A percentile compares a stretch with the other conserved stretches of the same genome.
Conservation (phyloP, 2,329 filamentous ascomycete species). For the Aspergillus fischeri region DNA sequence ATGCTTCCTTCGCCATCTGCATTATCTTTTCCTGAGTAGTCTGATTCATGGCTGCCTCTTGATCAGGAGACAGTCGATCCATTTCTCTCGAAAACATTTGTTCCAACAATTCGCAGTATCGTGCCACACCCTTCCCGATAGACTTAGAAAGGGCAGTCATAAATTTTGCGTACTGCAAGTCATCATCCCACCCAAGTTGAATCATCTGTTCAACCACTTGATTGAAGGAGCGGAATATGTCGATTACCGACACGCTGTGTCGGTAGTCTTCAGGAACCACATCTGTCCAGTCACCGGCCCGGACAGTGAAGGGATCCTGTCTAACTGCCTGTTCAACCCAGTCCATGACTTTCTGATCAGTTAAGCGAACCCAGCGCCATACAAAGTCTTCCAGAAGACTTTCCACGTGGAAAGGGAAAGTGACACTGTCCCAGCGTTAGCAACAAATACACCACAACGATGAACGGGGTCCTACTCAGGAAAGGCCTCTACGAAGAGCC, state of each 20-base stretch:
- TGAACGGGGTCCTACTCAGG: conserved; percentile 47
- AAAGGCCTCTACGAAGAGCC: conserved; percentile 71
- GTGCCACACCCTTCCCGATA: conserved; percentile 74
- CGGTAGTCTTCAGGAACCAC: conserved; percentile 72
- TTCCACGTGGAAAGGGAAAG: conserved; percentile 86
- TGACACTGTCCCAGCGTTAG: conserved; percentile 38
- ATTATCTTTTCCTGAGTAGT: conserved; percentile 90
- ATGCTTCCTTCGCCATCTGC: conserved; percentile 88
- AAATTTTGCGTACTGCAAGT: conserved; percentile 90
- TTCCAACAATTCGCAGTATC: conserved; percentile 89
- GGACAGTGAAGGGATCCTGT: conserved; percentile 79
- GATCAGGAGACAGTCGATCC: conserved; percentile 84
- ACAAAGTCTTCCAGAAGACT: conserved; percentile 84
- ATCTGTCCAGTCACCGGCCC: conserved; percentile 59
- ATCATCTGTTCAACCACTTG: conserved; percentile 85
- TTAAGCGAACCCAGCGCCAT: conserved; percentile 86
- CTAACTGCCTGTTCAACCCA: conserved; percentile 90
- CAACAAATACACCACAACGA: neutral
- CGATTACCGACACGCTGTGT: conserved; percentile 88
- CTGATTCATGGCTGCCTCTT: conserved; percentile 71
- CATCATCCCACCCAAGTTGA: conserved; percentile 85
- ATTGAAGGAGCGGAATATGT: conserved; percentile 91
- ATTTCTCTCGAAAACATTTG: conserved; percentile 83
- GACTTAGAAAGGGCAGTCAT: conserved; percentile 90
- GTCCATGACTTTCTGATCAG: conserved; percentile 71